Percentiles rank a stretch among this genome's conserved stretches.
Evolutionary conservation across 371 early-diverging fungal species (phyloP).

Genomic region (Globomyces sp.): DNA sequence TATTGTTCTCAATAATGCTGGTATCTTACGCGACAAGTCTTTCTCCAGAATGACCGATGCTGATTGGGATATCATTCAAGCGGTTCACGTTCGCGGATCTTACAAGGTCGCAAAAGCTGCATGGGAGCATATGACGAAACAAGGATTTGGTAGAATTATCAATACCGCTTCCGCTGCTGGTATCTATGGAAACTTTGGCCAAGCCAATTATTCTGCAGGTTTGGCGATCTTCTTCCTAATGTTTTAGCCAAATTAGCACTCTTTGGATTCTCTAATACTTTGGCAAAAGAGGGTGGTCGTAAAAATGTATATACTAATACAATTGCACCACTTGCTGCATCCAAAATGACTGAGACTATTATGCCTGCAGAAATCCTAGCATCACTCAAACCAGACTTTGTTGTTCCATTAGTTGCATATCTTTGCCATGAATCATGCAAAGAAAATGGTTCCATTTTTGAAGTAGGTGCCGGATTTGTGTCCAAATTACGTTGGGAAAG

Average conservation of each 20-base stretch:
- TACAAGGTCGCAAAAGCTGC: conserved; percentile 96
- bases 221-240: background rate
- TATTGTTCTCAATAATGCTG: conserved; percentile 94
- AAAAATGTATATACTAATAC: conserved; percentile 90
- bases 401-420: conserved; percentile 93
- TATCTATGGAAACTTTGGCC: conserved; percentile 79
- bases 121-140: conserved; percentile 93
- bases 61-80: conserved; percentile 93
- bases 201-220: conserved; percentile 68
- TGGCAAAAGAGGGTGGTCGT: conserved; percentile 93
- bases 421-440: conserved; percentile 84
- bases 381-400: conserved; percentile 92
- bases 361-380: conserved; percentile 92
- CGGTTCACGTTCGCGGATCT: conserved; percentile 91
- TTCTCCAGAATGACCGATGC: conserved; percentile 93
- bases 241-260: conserved; percentile 86
- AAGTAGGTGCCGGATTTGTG: conserved; percentile 94
- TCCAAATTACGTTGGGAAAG: conserved; percentile 94
- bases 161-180: conserved; percentile 76
- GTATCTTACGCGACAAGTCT: conserved; percentile 94
- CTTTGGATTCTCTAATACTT: conserved; percentile 82
- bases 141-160: conserved; percentile 87
- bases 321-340: conserved; percentile 97
- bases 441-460: conserved; percentile 86
- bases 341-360: conserved; percentile 96